Percentiles rank a stretch among this genome's conserved stretches.
phyloP scores from a whole-genome alignment of 2,329 filamentous ascomycete species.

The Arthrobotrys entomopaga region DNA sequence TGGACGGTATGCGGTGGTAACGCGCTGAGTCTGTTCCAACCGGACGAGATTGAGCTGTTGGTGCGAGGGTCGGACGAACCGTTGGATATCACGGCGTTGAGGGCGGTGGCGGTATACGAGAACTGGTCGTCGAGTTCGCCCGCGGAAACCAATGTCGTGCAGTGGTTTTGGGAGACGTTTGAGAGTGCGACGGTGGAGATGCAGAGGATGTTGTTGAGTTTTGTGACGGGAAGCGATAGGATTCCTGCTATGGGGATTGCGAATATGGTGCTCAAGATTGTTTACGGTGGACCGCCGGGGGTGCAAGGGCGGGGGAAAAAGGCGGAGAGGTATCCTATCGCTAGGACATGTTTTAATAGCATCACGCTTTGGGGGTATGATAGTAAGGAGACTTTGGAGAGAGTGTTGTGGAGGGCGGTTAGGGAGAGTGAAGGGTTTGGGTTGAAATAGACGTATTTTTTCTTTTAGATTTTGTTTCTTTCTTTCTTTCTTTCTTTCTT shows the following conservation, averaged over 20 bases:
- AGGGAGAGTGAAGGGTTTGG: slow-evolving; percentile 91
- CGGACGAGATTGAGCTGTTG: slow-evolving; percentile 90
- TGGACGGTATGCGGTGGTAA: slow-evolving; percentile 92
- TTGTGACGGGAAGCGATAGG: slow-evolving; percentile 89
- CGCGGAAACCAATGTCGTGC: slow-evolving; percentile 70
- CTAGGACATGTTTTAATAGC: slow-evolving; percentile 90
- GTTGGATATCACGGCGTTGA: slow-evolving; percentile 79
- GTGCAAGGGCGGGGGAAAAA: slow-evolving; percentile 66
- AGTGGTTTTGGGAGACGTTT: slow-evolving; percentile 92
- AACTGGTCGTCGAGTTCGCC: slow-evolving; percentile 71
- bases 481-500: slow-evolving; percentile 1
- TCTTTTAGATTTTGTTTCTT: background rate
- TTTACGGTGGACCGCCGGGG: slow-evolving; percentile 70
- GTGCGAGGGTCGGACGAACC: slow-evolving; percentile 85
- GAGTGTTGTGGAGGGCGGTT: slow-evolving; percentile 84
- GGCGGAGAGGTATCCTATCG: slow-evolving; percentile 78
- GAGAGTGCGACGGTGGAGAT: slow-evolving; percentile 71
- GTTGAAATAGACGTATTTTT: slow-evolving; percentile 71
- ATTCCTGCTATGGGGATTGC: slow-evolving; percentile 88
- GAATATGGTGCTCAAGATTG: slow-evolving; percentile 78
- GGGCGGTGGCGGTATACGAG: slow-evolving; percentile 81
- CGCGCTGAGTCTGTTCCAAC: slow-evolving; percentile 80
- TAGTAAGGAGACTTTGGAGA: slow-evolving; percentile 74
- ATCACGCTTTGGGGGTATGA: slow-evolving; percentile 79
- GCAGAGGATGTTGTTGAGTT: slow-evolving; percentile 82